Base-by-base conservation (phyloP, 2,329 filamentous ascomycete genomes). In the Aspergillus sp. region DNA sequence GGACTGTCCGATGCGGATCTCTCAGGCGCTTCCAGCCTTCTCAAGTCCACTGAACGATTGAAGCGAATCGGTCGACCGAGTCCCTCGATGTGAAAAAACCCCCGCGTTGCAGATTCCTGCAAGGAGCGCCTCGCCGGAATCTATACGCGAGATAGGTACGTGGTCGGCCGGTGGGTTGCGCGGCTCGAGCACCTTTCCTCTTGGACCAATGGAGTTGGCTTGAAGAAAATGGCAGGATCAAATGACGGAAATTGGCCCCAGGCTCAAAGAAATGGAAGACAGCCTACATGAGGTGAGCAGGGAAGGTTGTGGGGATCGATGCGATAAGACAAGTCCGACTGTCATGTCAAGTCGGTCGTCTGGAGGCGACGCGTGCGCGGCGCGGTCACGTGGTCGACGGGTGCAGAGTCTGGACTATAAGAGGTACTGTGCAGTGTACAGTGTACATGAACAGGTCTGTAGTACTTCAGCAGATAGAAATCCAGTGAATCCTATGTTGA, bases 361-460 rank as follows among this genome's bases (percentile, higher is more conserved):
- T 36, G 6, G 18, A 42, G 36, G 36, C n/a, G 71, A 70, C 72
- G 72, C 71, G 72, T 73, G 57, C 62, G 65, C 65, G 61, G 67
- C 71, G 67, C 69, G 68, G 64, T 74, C 72, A 75, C 31, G 46
- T 32, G 26, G 16, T 32, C 32, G 32, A 12, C 32, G 32, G 32
- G 14, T 24, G 24, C 24, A 36, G 32, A 12, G 11, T 5, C 32
- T 36, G 31, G 31, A 32, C 31, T 32, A 32, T 32, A 32, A 24
- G 24, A 24, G 24, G 5, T 4, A 24, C 24, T 6, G 4, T 24
- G 4, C 24, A 24, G 24, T 24, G 24, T 22, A 4, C 3, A 22
- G 22, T 22, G 22, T 22, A 22, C 22, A 22, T 26, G 26, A 26
- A 26, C 7, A 29, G 26, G 26, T 4, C 24, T 24, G 24, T 24